Percentiles rank a stretch among this genome's conserved stretches.
Evolutionary conservation across 768 basidiomycete genomes (phyloP).

Genomic region (Amanita pallidorosea): DNA sequence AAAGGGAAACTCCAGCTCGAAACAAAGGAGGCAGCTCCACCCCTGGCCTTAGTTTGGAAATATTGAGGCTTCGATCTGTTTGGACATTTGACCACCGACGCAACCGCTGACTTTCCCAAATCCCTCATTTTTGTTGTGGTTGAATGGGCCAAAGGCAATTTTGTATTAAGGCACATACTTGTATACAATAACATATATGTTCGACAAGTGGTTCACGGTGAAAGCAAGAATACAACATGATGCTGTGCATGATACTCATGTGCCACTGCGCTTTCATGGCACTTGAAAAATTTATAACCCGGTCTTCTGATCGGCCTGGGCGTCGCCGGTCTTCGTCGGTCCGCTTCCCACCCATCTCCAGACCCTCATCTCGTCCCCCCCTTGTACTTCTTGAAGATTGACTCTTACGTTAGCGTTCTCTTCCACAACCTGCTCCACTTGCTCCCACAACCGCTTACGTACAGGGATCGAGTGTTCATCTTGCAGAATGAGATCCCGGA

Average conservation of each 20-base stretch:
- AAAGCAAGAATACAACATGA: not conserved
- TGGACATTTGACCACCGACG: not conserved
- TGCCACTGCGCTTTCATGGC: not conserved
- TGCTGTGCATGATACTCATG: not conserved
- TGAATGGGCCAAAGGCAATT: constrained; percentile 1
- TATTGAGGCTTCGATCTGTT: not conserved
- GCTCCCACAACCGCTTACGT: constrained; percentile 65
- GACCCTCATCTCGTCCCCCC: constrained; percentile 82
- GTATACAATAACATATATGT: not conserved
- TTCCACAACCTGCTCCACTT: constrained; percentile 79
- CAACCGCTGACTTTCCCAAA: not conserved
- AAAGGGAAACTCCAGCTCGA: constrained; percentile 11
- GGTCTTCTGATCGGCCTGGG: not conserved
- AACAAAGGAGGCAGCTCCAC: constrained; percentile 10
- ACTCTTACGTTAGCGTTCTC: constrained; percentile 84
- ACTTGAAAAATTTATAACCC: not conserved
- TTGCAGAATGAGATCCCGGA: constrained; percentile 79
- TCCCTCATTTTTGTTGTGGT: not conserved
- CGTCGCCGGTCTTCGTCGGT: not conserved
- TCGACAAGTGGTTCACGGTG: not conserved
- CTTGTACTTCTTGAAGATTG: constrained; percentile 71
- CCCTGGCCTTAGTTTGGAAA: not conserved
- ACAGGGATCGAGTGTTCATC: constrained; percentile 65
- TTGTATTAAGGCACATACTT: constrained; percentile 4
- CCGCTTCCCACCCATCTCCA: constrained; percentile 82